Conservation (phyloP, 2,329 filamentous ascomycete species). For the Aureobasidium mangrovei region DNA sequence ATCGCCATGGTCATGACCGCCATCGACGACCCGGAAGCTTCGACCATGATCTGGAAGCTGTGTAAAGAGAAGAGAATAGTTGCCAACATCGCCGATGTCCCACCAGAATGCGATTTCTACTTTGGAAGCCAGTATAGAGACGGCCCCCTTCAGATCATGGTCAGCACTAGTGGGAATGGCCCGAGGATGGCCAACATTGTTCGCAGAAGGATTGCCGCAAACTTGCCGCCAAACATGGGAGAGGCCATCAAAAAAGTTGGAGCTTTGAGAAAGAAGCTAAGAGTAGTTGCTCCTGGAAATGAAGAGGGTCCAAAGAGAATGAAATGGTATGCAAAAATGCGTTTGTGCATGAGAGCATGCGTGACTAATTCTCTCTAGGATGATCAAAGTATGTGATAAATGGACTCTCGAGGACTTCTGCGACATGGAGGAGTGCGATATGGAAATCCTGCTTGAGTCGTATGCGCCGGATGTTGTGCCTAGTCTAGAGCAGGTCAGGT, state of each 20-base stretch:
- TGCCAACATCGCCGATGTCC: slow-evolving; percentile 95
- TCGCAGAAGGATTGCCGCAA: slow-evolving; percentile 67
- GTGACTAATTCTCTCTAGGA: slow-evolving; percentile 47
- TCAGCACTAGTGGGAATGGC: slow-evolving; percentile 95
- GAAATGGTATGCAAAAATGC: slow-evolving; percentile 57
- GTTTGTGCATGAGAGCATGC: background rate
- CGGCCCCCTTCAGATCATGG: slow-evolving; percentile 94
- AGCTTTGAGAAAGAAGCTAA: slow-evolving; percentile 65
- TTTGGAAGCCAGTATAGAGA: slow-evolving; percentile 94
- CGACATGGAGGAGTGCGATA: slow-evolving; percentile 68
- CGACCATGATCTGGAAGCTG: slow-evolving; percentile 81
- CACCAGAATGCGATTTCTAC: slow-evolving; percentile 96
- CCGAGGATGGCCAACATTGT: slow-evolving; percentile 84
- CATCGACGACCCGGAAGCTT: slow-evolving; percentile 88
- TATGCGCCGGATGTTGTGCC: slow-evolving; percentile 48
- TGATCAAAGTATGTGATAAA: slow-evolving; percentile 81
- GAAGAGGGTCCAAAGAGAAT: slow-evolving; percentile 80
- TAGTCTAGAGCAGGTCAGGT: slow-evolving; percentile 33
- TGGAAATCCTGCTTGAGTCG: slow-evolving; percentile 71
- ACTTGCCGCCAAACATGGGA: slow-evolving; percentile 70
- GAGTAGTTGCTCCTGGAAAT: slow-evolving; percentile 61
- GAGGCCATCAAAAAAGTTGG: slow-evolving; percentile 81
- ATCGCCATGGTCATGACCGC: slow-evolving; percentile 85
- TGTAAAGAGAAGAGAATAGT: slow-evolving; percentile 78
- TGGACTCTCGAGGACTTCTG: slow-evolving; percentile 82